Evolutionary conservation across 305 asterid genomes (phyloP).

Genomic region (Striga hermonthica): DNA sequence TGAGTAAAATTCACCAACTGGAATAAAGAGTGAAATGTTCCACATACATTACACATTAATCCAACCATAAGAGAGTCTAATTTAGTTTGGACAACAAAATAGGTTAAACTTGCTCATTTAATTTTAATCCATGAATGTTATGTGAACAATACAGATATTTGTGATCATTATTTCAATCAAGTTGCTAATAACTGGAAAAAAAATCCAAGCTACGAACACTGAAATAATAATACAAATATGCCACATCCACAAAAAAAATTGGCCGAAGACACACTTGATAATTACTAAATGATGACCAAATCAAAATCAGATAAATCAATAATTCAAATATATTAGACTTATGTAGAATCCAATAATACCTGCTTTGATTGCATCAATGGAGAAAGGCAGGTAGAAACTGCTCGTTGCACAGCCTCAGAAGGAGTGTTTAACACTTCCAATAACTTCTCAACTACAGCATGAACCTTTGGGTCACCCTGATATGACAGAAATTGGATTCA

Average conservation of each 20-base stretch:
- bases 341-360: constrained; percentile 41
- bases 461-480: constrained; percentile 96
- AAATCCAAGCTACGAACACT: constrained; percentile 7
- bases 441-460: constrained; percentile 92
- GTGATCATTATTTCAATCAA: constrained; percentile 2
- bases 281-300: constrained; percentile 1
- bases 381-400: constrained; percentile 91
- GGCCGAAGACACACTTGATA: constrained; percentile 3
- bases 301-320: constrained; percentile 13
- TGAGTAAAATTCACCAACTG: background rate
- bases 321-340: constrained; percentile 17
- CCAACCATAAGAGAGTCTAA: background rate
- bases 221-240: constrained; percentile 7
- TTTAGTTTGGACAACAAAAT: background rate
- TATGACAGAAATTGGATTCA: constrained; percentile 26
- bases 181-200: constrained; percentile 6
- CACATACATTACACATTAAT: background rate
- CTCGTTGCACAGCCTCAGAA: constrained; percentile 97
- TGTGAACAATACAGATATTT: background rate
- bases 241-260: background rate
- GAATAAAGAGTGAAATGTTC: background rate
- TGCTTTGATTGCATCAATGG: constrained; percentile 95
- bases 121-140: background rate
- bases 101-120: background rate
- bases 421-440: constrained; percentile 96